These are phyloP conservation scores for Lanmaoa rubissima DNA, from an alignment of 768 basidiomycete genomes.

Conservation along the genomic window DNA sequence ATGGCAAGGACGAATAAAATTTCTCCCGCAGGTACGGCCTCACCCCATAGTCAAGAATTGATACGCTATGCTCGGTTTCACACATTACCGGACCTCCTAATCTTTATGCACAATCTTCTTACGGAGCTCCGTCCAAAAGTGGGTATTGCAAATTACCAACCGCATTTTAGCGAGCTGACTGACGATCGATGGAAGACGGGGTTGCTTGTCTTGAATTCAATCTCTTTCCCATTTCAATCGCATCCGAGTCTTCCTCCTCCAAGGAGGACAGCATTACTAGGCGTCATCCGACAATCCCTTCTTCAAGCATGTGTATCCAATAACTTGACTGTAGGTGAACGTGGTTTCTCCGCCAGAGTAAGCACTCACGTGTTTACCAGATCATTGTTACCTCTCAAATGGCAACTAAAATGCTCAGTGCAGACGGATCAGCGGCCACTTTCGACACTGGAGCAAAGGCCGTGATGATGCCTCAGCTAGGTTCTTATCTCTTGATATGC, in stretches of 20 bases:
- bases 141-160: constrained; percentile 19
- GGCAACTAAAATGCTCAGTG: constrained; percentile 62
- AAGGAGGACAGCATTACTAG: constrained; percentile 45
- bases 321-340: constrained; percentile 46
- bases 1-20: constrained; percentile 5
- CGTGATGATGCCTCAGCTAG: constrained; percentile 64
- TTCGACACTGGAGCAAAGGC: constrained; percentile 65
- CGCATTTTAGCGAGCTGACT: constrained; percentile 9
- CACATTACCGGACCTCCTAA: constrained; percentile 52
- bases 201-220: constrained; percentile 63
- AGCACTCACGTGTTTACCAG: constrained; percentile 28
- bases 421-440: constrained; percentile 61
- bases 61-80: constrained; percentile 36
- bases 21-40: constrained; percentile 42
- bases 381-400: constrained; percentile 65
- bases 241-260: constrained; percentile 37
- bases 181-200: constrained; percentile 35
- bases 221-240: constrained; percentile 66
- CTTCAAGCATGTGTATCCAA: constrained; percentile 46
- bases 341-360: neutral
- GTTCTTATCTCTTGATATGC: constrained; percentile 34
- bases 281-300: constrained; percentile 52
- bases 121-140: constrained; percentile 52
- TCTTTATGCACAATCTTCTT: constrained; percentile 55
- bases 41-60: constrained; percentile 24